Percentiles rank a stretch among this genome's conserved stretches.
phyloP scores from a whole-genome alignment of 768 basidiomycete species.

The Suillus plorans region DNA sequence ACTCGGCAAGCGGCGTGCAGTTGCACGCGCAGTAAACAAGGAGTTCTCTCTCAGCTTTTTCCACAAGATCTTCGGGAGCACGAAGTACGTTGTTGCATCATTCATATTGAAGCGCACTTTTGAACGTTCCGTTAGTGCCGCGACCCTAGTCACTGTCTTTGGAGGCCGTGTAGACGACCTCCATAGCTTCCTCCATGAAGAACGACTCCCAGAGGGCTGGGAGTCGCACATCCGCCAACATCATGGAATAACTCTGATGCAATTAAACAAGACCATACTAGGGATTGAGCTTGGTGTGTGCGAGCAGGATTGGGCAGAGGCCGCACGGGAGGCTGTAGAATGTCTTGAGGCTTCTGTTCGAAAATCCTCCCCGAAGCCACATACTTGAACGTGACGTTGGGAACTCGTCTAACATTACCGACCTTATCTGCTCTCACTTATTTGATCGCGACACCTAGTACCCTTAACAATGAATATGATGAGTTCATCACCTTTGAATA shows the following conservation, averaged over 20 bases:
- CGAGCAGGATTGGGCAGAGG: slow-evolving; percentile 1
- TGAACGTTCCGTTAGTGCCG: slow-evolving; percentile 42
- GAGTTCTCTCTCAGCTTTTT: slow-evolving; percentile 49
- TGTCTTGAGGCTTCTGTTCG: background rate
- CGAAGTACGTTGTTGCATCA: slow-evolving; percentile 52
- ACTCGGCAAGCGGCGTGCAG: slow-evolving; percentile 59
- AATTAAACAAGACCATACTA: slow-evolving; percentile 44
- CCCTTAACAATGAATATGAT: too few relatives aligned
- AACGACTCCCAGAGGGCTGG: slow-evolving; percentile 72
- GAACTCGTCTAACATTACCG: background rate
- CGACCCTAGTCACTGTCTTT: slow-evolving; percentile 66
- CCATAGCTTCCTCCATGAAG: slow-evolving; percentile 55
- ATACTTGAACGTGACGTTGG: background rate
- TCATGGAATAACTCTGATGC: slow-evolving; percentile 57
- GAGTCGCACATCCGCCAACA: slow-evolving; percentile 55
- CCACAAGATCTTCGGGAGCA: slow-evolving; percentile 67
- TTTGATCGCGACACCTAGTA: background rate
- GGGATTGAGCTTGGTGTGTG: background rate
- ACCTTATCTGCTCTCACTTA: background rate
- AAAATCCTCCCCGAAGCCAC: background rate
- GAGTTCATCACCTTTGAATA: too few relatives aligned
- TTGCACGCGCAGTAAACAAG: slow-evolving; percentile 53
- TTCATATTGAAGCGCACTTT: background rate
- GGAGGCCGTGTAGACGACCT: slow-evolving; percentile 64
- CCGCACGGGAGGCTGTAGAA: background rate